phyloP scores from a whole-genome alignment of 257 asterid genomes.

The Misopates orontium region DNA sequence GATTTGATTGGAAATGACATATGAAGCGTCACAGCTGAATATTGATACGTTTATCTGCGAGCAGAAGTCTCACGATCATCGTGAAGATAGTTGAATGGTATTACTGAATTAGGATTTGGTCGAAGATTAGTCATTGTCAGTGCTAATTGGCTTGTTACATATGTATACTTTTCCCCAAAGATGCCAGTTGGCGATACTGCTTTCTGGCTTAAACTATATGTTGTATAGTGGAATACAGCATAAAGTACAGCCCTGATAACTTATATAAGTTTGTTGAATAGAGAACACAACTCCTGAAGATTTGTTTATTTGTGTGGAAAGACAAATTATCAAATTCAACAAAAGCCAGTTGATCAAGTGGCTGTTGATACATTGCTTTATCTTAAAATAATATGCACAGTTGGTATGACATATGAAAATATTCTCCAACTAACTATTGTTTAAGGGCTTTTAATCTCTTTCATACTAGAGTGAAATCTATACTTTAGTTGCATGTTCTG shows the following conservation, averaged over 20 bases:
- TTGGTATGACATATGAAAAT: slow-evolving; percentile 18
- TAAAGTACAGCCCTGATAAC: slow-evolving; percentile 27
- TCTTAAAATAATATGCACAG: slow-evolving; percentile 25
- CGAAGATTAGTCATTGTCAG: no score
- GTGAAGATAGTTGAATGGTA: no score
- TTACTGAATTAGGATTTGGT: no score
- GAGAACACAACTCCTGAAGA: slow-evolving; percentile 30
- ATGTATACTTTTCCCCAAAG: neutral
- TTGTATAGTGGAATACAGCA: slow-evolving; percentile 31
- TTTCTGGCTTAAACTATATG: slow-evolving; percentile 24
- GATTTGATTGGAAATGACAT: neutral
- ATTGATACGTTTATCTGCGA: neutral
- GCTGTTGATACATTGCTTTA: slow-evolving; percentile 40
- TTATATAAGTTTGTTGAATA: slow-evolving; percentile 30
- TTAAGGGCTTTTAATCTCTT: neutral
- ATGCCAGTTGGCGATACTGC: slow-evolving; percentile 28
- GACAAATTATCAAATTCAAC: slow-evolving; percentile 27
- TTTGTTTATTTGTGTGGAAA: slow-evolving; percentile 26
- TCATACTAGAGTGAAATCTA: slow-evolving; percentile 5
- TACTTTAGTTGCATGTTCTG: neutral
- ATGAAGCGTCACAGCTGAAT: neutral
- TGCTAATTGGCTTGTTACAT: neutral
- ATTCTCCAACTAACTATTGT: slow-evolving; percentile 24
- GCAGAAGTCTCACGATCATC: no score
- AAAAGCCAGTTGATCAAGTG: slow-evolving; percentile 26